Evolutionary conservation across 352 stramenopile genomes (phyloP).

Genomic region (Phytophthora pluvialis): DNA sequence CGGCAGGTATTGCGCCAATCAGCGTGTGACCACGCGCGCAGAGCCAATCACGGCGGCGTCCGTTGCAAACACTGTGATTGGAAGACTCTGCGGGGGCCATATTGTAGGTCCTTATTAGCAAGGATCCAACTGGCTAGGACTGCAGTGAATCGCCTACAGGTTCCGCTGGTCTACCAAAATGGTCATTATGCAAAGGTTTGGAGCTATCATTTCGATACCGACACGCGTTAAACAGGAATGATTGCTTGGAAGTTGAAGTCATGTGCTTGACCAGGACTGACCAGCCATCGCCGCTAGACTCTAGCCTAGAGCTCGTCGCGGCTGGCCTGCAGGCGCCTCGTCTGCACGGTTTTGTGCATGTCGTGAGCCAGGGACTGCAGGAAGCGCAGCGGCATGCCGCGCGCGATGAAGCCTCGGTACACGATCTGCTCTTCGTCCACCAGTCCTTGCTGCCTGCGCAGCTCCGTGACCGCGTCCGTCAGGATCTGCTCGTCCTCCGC

Average conservation of each 20-base stretch:
- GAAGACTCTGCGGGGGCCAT: constrained; percentile 2
- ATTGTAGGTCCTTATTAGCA: neutral
- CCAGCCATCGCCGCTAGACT: neutral
- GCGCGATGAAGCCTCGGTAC: constrained; percentile 59
- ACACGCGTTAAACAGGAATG: constrained; percentile 9
- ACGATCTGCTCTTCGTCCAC: constrained; percentile 51
- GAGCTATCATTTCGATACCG: constrained; percentile 3
- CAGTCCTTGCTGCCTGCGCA: constrained; percentile 56
- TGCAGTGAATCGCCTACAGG: neutral
- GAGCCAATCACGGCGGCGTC: constrained; percentile 28
- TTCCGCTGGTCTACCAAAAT: constrained; percentile 20
- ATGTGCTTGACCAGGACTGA: constrained; percentile 13
- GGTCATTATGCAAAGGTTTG: constrained; percentile 9
- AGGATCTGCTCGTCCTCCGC: constrained; percentile 50
- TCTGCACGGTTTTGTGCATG: constrained; percentile 56
- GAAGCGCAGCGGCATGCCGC: constrained; percentile 58
- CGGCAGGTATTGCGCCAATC: constrained; percentile 39
- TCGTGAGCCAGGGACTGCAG: constrained; percentile 49
- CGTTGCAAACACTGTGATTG: constrained; percentile 21
- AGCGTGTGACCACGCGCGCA: constrained; percentile 6
- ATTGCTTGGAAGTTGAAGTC: constrained; percentile 21
- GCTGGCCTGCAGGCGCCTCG: constrained; percentile 31
- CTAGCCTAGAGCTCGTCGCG: constrained; percentile 37
- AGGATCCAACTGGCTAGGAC: neutral
- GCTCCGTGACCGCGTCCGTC: constrained; percentile 32